Evolutionary conservation across 345 rosid species (phyloP).

Genomic region (Acer yangbiense): DNA sequence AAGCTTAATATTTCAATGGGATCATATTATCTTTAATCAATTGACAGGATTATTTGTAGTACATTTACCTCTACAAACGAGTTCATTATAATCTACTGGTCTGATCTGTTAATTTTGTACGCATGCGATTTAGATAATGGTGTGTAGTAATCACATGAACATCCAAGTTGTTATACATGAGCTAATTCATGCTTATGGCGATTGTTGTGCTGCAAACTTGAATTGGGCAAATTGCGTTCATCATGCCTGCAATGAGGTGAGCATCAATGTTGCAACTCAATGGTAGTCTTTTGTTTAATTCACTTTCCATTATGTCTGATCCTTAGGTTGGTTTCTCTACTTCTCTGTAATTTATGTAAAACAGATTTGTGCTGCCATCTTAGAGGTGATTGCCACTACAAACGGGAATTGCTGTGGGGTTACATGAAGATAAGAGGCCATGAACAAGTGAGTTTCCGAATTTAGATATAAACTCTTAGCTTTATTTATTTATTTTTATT

Average conservation of each 20-base stretch:
- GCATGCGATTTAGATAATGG: too few relatives aligned
- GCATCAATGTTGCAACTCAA: conserved; percentile 13
- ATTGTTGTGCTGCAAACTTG: conserved; percentile 83
- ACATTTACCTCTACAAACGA: too few relatives aligned
- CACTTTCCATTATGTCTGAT: background rate
- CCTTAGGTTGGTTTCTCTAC: background rate
- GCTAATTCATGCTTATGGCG: conserved; percentile 88
- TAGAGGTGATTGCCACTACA: conserved; percentile 94
- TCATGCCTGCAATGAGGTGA: conserved; percentile 97
- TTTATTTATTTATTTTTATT: background rate
- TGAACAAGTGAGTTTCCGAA: conserved; percentile 64
- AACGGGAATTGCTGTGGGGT: conserved; percentile 80
- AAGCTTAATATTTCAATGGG: too few relatives aligned
- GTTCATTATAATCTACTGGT: too few relatives aligned
- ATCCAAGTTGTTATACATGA: conserved; percentile 78
- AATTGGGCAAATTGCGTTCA: conserved; percentile 91
- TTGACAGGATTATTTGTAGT: too few relatives aligned
- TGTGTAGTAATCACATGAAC: too few relatives aligned
- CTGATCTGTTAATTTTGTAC: too few relatives aligned
- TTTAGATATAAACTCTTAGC: conserved; percentile 1
- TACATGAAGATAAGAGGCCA: conserved; percentile 77
- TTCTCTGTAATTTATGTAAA: background rate
- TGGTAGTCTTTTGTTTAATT: background rate
- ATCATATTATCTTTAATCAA: too few relatives aligned
- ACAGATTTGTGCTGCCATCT: conserved; percentile 92